Conservation (phyloP, 495 filamentous ascomycete species). For the Aspergillus bertholletiae region DNA sequence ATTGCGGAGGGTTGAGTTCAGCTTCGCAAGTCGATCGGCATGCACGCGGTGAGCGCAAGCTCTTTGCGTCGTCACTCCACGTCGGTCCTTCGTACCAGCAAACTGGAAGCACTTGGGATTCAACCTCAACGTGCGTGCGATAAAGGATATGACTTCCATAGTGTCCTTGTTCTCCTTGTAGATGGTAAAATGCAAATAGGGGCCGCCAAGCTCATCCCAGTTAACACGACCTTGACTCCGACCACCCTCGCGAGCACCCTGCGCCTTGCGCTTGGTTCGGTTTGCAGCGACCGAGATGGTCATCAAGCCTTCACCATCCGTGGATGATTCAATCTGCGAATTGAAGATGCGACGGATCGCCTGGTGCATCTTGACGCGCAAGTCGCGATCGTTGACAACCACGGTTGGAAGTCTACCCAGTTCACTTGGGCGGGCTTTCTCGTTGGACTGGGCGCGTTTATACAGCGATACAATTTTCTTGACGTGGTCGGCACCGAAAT, state of each 20-base stretch:
- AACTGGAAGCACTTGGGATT: conserved; percentile 71
- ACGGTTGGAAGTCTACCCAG: conserved; percentile 36
- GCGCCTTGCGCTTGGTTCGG: conserved; percentile 32
- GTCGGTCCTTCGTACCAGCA: conserved; percentile 91
- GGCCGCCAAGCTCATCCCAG: conserved; percentile 66
- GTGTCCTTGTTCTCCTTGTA: conserved; percentile 99
- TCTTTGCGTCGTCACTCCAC: conserved; percentile 83
- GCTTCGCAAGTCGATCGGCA: conserved; percentile 54
- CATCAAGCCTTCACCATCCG: conserved; percentile 57
- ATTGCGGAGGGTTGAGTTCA: conserved; percentile 60
- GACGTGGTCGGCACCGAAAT: conserved; percentile 42
- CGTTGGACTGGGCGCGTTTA: conserved; percentile 38
- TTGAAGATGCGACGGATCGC: conserved; percentile 65
- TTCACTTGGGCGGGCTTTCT: conserved; percentile 37
- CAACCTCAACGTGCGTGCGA: conserved; percentile 65
- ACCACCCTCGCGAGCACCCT: conserved; percentile 23
- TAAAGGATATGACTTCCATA: conserved; percentile 79
- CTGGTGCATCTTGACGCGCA: conserved; percentile 62
- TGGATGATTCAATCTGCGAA: conserved; percentile 61
- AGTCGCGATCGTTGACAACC: conserved; percentile 52
- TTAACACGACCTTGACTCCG: conserved; percentile 31
- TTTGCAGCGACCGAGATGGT: conserved; percentile 49
- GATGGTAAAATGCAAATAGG: conserved; percentile 87
- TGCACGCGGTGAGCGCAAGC: conserved; percentile 67
- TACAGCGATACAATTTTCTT: conserved; percentile 40